phyloP scores from a whole-genome alignment of 2,329 filamentous ascomycete species.

The Penicillium sp. region DNA sequence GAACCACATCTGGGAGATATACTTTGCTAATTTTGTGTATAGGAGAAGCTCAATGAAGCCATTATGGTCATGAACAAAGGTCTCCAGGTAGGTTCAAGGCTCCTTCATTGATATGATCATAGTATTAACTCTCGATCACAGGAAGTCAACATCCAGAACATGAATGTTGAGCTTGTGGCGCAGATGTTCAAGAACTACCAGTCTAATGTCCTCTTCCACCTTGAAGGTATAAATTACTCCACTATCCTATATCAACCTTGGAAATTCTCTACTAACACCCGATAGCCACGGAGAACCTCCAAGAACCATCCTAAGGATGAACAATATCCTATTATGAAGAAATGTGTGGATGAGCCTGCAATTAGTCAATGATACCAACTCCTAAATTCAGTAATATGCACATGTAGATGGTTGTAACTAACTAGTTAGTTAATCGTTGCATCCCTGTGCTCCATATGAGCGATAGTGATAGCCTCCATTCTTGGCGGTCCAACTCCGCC shows the following conservation, averaged over 20 bases:
- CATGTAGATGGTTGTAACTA: background rate
- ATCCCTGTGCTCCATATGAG: background rate
- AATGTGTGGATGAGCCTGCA: slow-evolving; percentile 10
- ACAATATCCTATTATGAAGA: slow-evolving; percentile 25
- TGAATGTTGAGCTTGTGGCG: slow-evolving; percentile 96
- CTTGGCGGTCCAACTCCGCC: slow-evolving; percentile 17
- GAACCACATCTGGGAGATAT: background rate
- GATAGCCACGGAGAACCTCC: slow-evolving; percentile 76
- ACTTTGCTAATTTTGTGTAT: slow-evolving; percentile 13
- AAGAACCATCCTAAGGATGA: slow-evolving; percentile 63
- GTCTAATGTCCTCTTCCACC: slow-evolving; percentile 93
- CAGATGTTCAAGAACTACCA: slow-evolving; percentile 99
- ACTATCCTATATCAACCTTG: background rate
- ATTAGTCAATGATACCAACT: slow-evolving; percentile 7
- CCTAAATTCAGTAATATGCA: background rate
- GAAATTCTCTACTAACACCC: background rate
- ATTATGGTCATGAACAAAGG: slow-evolving; percentile 89
- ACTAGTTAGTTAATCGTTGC: background rate
- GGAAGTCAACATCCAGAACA: slow-evolving; percentile 98
- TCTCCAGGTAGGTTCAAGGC: slow-evolving; percentile 63
- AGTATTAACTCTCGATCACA: slow-evolving; percentile 39
- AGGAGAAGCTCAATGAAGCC: slow-evolving; percentile 98
- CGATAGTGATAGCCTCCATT: slow-evolving; percentile 12
- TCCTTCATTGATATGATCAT: background rate
- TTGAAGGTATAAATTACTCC: slow-evolving; percentile 68